These are phyloP conservation scores for Liquidambar formosana DNA, from an alignment of 164 flowering plant genomes.

Conservation along the genomic window DNA sequence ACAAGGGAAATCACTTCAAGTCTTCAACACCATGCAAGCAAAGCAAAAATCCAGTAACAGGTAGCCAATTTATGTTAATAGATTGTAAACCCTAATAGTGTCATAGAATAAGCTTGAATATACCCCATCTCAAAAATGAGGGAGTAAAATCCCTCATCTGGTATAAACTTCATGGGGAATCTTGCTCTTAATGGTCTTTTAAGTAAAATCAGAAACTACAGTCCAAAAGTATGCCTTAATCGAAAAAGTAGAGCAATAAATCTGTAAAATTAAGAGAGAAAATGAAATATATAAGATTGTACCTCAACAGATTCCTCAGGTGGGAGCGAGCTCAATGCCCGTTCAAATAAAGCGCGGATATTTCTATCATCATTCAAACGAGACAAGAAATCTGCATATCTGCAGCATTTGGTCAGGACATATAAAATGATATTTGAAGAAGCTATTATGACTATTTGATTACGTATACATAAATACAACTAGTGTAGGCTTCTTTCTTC, in stretches of 20 bases:
- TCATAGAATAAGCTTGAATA: too few relatives aligned
- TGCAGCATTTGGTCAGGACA: slow-evolving; percentile 30
- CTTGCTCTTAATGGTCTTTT: too few relatives aligned
- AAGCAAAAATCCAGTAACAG: too few relatives aligned
- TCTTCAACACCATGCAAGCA: too few relatives aligned
- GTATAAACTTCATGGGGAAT: too few relatives aligned
- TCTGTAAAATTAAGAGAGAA: not conserved
- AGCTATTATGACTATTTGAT: not conserved
- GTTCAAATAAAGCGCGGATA: slow-evolving; percentile 88
- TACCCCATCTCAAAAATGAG: too few relatives aligned
- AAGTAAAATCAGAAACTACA: too few relatives aligned
- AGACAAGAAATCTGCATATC: slow-evolving; percentile 91
- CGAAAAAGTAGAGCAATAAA: not conserved
- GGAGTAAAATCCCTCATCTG: too few relatives aligned
- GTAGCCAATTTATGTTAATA: too few relatives aligned
- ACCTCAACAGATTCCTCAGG: slow-evolving; percentile 89
- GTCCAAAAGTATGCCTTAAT: not conserved
- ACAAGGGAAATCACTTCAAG: too few relatives aligned
- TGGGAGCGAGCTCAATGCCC: slow-evolving; percentile 88
- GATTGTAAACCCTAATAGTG: too few relatives aligned
- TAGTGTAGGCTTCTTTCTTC: not conserved
- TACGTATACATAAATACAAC: not conserved
- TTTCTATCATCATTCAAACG: slow-evolving; percentile 96
- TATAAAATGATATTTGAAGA: slow-evolving; percentile 2
- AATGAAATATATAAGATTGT: not conserved